Conservation (phyloP, 2,329 filamentous ascomycete genomes). For the Trichoderma pleuroti region DNA sequence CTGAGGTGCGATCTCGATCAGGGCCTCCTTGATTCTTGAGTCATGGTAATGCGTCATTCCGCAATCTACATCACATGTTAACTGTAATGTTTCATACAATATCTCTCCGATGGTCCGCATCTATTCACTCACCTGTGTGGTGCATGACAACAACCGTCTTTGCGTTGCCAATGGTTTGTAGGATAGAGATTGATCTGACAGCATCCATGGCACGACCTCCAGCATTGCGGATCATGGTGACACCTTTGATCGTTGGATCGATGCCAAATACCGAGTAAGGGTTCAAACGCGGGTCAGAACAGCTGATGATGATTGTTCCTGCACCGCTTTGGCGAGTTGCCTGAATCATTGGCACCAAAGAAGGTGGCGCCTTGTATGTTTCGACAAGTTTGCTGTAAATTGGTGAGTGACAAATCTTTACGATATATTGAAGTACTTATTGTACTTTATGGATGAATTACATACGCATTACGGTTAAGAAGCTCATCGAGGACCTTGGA, state of each 20-base stretch:
- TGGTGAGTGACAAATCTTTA: neutral
- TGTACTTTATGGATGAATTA: neutral
- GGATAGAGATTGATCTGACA: neutral
- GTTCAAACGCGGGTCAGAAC: conserved; percentile 3
- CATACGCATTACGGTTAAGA: conserved; percentile 1
- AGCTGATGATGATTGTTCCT: neutral
- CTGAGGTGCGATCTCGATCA: neutral
- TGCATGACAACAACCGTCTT: conserved; percentile 1
- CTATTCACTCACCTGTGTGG: neutral
- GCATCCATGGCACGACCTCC: conserved; percentile 6
- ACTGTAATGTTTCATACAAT: too few species aligned
- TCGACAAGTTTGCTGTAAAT: neutral
- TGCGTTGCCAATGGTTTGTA: neutral
- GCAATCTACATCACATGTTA: neutral
- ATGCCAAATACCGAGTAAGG: neutral
- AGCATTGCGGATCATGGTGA: conserved; percentile 10
- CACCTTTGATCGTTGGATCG: neutral
- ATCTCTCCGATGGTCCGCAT: too few species aligned
- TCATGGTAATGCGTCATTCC: conserved; percentile 9
- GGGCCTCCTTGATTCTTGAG: neutral
- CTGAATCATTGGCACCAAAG: neutral
- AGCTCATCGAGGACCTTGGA: neutral
- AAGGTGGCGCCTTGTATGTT: neutral
- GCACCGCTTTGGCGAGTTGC: neutral
- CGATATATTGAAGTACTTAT: too few species aligned